Evolutionary conservation across 1,284 basidiomycete genomes (phyloP).

Genomic region (Irpex sp.): DNA sequence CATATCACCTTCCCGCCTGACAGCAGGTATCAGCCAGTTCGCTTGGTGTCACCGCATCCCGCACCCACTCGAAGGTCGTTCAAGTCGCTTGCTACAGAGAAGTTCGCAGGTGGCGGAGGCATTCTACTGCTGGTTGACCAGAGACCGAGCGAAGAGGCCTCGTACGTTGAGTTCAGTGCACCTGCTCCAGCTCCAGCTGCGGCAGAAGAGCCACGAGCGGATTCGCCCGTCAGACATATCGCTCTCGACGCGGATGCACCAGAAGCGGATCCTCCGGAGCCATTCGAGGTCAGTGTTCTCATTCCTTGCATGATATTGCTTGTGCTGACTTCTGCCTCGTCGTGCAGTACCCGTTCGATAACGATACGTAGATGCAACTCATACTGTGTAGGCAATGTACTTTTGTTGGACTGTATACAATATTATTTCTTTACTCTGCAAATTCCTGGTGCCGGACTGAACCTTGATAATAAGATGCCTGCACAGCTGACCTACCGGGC

Average conservation of each 20-base stretch:
- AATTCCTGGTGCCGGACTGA: background rate
- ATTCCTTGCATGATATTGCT: slow-evolving; percentile 4
- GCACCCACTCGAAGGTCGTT: slow-evolving; percentile 20
- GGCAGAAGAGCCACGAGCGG: slow-evolving; percentile 17
- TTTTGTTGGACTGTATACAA: slow-evolving; percentile 1
- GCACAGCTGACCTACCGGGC: background rate
- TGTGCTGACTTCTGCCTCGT: slow-evolving; percentile 11
- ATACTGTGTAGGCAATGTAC: slow-evolving; percentile 2
- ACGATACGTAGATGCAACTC: slow-evolving; percentile 42
- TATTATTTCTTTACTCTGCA: background rate
- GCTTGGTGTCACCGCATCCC: slow-evolving; percentile 64
- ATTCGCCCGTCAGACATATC: slow-evolving; percentile 41
- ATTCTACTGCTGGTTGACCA: slow-evolving; percentile 78
- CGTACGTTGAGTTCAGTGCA: slow-evolving; percentile 69
- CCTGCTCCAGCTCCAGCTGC: slow-evolving; percentile 29
- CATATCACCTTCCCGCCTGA: slow-evolving; percentile 82
- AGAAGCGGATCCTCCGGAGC: slow-evolving; percentile 75
- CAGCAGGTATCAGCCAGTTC: slow-evolving; percentile 86
- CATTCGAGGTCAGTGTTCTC: slow-evolving; percentile 67
- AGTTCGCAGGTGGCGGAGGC: slow-evolving; percentile 76
- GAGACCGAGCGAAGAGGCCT: slow-evolving; percentile 60
- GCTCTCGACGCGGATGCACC: slow-evolving; percentile 66
- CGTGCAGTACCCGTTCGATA: slow-evolving; percentile 58
- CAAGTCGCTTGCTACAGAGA: slow-evolving; percentile 33
- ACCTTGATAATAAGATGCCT: background rate